Evolutionary conservation across 805 yeast species (phyloP).

Genomic region (Debaryomyces hansenii): DNA sequence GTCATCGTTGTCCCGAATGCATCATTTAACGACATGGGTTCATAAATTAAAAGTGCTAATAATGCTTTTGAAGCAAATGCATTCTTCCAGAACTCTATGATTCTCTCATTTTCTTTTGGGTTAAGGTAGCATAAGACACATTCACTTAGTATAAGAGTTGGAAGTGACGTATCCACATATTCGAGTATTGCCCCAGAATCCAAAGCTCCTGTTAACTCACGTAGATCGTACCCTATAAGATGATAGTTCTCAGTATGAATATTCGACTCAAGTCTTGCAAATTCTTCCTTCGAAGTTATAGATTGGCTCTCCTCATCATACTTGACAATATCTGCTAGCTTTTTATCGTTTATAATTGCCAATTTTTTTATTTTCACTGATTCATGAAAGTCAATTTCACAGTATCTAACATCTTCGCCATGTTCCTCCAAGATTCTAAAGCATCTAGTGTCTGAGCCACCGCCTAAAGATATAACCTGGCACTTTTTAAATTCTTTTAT

Average conservation of each 20-base stretch:
- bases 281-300: constrained; percentile 20
- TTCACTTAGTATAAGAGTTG: constrained; percentile 69
- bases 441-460: constrained; percentile 76
- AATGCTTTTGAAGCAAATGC: constrained; percentile 12
- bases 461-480: constrained; percentile 71
- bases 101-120: constrained; percentile 46
- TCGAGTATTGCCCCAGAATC: constrained; percentile 7
- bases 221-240: constrained; percentile 55
- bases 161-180: constrained; percentile 33
- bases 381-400: constrained; percentile 66
- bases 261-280: constrained; percentile 22
- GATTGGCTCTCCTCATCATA: constrained; percentile 3
- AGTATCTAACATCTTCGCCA: constrained; percentile 37
- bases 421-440: constrained; percentile 45
- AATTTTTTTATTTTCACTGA: constrained; percentile 52
- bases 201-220: constrained; percentile 25
- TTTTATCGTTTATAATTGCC: constrained; percentile 37
- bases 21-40: constrained; percentile 66
- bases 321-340: constrained; percentile 27
- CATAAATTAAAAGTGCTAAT: constrained; percentile 53
- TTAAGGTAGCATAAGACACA: constrained; percentile 74
- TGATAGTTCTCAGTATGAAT: constrained; percentile 47
- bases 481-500: constrained; percentile 27
- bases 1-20: constrained; percentile 71
- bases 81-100: constrained; percentile 44